A percentile compares a stretch with the other conserved stretches of the same genome.
These are phyloP conservation scores for Phyllosticta paracitricarpa DNA, from an alignment of 2,329 filamentous ascomycete species.

Conservation along the genomic window DNA sequence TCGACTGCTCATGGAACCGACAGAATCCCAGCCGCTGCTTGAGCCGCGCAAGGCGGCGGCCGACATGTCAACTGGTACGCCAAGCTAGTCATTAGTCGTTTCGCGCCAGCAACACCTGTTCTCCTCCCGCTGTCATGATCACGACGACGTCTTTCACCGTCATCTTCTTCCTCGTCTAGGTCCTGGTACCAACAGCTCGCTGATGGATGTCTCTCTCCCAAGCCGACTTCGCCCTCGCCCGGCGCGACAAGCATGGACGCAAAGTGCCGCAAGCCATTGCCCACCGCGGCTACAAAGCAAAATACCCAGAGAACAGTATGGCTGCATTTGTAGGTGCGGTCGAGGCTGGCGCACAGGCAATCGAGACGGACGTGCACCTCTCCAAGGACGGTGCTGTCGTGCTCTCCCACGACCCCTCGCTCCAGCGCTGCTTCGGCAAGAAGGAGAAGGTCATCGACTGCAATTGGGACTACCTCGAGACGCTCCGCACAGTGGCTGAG, in stretches of 20 bases:
- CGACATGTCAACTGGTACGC: neutral
- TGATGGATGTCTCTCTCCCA: neutral
- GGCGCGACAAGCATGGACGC: conserved; percentile 23
- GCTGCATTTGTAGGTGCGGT: conserved; percentile 66
- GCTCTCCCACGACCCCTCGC: conserved; percentile 67
- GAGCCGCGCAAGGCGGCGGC: neutral
- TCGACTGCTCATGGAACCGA: conserved; percentile 1
- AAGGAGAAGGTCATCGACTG: conserved; percentile 63
- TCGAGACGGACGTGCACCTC: conserved; percentile 84
- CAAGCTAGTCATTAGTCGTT: neutral
- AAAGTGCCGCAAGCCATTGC: conserved; percentile 61
- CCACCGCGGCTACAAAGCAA: conserved; percentile 68
- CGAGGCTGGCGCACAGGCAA: conserved; percentile 61
- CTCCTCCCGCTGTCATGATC: neutral
- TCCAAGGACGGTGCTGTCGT: conserved; percentile 76
- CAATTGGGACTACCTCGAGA: conserved; percentile 63
- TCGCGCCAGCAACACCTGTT: neutral
- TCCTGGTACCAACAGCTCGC: neutral
- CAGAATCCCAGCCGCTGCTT: conserved; percentile 2
- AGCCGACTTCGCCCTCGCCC: conserved; percentile 26
- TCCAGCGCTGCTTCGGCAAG: conserved; percentile 76
- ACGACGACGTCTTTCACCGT: neutral
- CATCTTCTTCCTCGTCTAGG: neutral
- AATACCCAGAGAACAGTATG: conserved; percentile 79
- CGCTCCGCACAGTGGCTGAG: conserved; percentile 54